These are phyloP conservation scores for Saxophila tyrrhenica DNA, from an alignment of 495 filamentous ascomycete genomes.

Conservation along the genomic window DNA sequence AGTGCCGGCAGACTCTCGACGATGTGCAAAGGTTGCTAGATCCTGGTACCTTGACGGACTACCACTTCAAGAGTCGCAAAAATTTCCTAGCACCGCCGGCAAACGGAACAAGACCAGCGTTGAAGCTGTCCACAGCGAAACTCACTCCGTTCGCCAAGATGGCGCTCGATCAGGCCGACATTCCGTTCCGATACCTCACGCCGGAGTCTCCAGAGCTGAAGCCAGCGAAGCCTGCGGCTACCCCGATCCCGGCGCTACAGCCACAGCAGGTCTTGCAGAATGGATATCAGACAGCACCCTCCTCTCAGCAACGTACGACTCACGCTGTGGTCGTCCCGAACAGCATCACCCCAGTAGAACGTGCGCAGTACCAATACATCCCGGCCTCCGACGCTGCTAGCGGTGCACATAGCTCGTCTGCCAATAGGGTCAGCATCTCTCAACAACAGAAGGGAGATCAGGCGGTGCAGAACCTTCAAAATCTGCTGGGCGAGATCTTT, in stretches of 20 bases:
- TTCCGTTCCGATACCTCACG: slow-evolving; percentile 42
- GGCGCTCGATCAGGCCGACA: slow-evolving; percentile 45
- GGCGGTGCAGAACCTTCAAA: slow-evolving; percentile 53
- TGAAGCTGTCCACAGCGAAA: neutral
- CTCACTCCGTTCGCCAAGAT: slow-evolving; percentile 48
- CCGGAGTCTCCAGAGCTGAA: slow-evolving; percentile 23
- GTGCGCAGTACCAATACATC: slow-evolving; percentile 1
- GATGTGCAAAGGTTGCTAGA: slow-evolving; percentile 61
- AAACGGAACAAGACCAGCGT: neutral
- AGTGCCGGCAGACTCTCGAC: slow-evolving; percentile 35
- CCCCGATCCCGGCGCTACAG: neutral
- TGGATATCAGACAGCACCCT: neutral
- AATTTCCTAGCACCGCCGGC: neutral
- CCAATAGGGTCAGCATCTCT: slow-evolving; percentile 37
- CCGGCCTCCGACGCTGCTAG: neutral
- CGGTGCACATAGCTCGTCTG: slow-evolving; percentile 2
- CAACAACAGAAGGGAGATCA: slow-evolving; percentile 71
- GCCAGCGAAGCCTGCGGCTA: neutral
- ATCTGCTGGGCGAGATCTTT: slow-evolving; percentile 61
- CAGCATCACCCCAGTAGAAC: slow-evolving; percentile 4
- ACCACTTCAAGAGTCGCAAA: slow-evolving; percentile 24
- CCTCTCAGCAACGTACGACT: neutral
- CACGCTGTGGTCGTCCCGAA: slow-evolving; percentile 4
- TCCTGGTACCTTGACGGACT: slow-evolving; percentile 57
- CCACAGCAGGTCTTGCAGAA: neutral